Percentiles rank a stretch among this genome's conserved stretches.
phyloP scores from a whole-genome alignment of 1,284 basidiomycete genomes.

The Sanghuangporus sanghuang region DNA sequence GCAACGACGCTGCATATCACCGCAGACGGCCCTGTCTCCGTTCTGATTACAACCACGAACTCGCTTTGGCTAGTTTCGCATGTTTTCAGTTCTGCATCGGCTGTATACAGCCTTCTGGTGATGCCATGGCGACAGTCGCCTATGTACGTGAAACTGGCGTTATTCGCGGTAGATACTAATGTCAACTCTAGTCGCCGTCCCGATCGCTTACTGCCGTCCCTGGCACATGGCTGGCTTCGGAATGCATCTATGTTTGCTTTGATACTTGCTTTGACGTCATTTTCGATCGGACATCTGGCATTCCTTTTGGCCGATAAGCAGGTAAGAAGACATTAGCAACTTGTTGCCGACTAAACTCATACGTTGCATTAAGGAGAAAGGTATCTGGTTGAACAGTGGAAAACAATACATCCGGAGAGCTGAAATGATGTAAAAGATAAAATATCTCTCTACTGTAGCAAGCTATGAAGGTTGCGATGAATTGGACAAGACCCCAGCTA shows the following conservation, averaged over 20 bases:
- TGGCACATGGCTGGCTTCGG: not conserved
- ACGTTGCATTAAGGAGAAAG: not conserved
- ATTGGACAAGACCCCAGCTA: not conserved
- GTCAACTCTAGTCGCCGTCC: not conserved
- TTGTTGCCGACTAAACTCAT: not conserved
- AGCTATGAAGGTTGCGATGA: not conserved
- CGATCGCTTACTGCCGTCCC: not conserved
- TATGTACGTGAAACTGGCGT: not conserved
- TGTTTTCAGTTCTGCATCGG: constrained; percentile 6
- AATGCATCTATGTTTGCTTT: constrained; percentile 3
- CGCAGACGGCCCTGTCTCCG: not conserved
- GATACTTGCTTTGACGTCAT: not conserved
- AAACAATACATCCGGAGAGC: not conserved
- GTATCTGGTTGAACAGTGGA: constrained; percentile 2
- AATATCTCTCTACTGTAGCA: not conserved
- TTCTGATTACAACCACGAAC: not conserved
- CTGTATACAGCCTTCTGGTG: constrained; percentile 1
- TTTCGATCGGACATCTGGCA: not conserved
- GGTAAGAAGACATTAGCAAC: not conserved
- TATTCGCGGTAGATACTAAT: not conserved
- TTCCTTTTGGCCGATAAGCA: not conserved
- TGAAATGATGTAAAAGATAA: not conserved
- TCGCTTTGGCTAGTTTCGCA: constrained; percentile 3
- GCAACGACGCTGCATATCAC: constrained; percentile 9
- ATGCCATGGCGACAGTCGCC: constrained; percentile 8